A percentile compares a stretch with the other conserved stretches of the same genome.
phyloP scores from a whole-genome alignment of 2,329 filamentous ascomycete species.

The Bipolaris oryzae region DNA sequence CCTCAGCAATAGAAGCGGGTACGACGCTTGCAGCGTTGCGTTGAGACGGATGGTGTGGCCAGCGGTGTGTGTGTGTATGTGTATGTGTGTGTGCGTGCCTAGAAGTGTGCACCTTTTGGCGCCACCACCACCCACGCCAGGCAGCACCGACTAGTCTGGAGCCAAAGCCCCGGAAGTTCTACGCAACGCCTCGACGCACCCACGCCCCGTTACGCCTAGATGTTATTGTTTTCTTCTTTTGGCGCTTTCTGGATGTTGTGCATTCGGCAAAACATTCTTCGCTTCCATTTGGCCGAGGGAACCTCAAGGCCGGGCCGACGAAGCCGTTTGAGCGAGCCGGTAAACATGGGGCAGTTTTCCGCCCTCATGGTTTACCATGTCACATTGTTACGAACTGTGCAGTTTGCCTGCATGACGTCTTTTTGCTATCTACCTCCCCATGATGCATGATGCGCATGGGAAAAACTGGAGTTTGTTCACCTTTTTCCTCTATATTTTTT shows the following conservation, averaged over 20 bases:
- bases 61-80: slow-evolving; percentile 8
- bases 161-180: slow-evolving; percentile 2
- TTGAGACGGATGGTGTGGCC: slow-evolving; percentile 15
- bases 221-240: not conserved
- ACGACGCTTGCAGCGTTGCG: slow-evolving; percentile 23
- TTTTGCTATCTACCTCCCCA: slow-evolving; percentile 10
- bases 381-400: not conserved
- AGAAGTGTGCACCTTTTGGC: slow-evolving; percentile 13
- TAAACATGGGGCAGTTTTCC: not conserved
- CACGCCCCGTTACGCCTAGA: slow-evolving; percentile 11
- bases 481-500: not conserved
- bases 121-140: slow-evolving; percentile 14
- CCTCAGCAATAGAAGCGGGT: slow-evolving; percentile 47
- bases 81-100: slow-evolving; percentile 7
- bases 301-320: not conserved
- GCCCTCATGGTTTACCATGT: not conserved
- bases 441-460: slow-evolving; percentile 15
- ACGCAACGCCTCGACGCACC: slow-evolving; percentile 8
- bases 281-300: slow-evolving; percentile 1
- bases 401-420: not conserved
- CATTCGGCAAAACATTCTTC: slow-evolving; percentile 10
- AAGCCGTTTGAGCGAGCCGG: not conserved
- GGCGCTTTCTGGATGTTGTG: slow-evolving; percentile 5
- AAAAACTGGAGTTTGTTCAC: slow-evolving; percentile 11
- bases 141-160: slow-evolving; percentile 13